Conservation (phyloP, 2,329 filamentous ascomycete genomes). For the Pyrenophora teres region DNA sequence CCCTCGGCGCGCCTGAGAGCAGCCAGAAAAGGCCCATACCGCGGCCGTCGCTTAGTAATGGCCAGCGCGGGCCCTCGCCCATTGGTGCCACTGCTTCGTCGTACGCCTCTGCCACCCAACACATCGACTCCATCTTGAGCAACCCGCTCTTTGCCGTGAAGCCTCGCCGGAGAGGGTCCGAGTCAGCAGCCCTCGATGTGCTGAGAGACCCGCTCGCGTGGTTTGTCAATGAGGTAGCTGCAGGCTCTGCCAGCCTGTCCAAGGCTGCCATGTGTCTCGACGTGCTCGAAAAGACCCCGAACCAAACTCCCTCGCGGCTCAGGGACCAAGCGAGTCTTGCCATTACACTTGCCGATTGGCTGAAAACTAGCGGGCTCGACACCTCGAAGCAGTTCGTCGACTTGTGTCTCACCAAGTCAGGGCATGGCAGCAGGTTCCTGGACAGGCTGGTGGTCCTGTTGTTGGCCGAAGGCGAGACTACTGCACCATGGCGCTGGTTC, state of each 20-base stretch:
- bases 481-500: conserved; percentile 40
- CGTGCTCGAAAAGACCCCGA: conserved; percentile 29
- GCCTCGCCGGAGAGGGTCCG: conserved; percentile 32
- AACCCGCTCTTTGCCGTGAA: conserved; percentile 55
- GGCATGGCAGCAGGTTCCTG: conserved; percentile 18
- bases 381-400: conserved; percentile 35
- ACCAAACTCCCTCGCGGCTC: conserved; percentile 2
- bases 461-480: conserved; percentile 26
- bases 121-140: conserved; percentile 57
- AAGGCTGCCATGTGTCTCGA: conserved; percentile 49
- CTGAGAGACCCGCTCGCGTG: conserved; percentile 48
- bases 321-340: conserved; percentile 20
- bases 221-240: conserved; percentile 48
- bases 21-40: neutral
- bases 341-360: conserved; percentile 35
- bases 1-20: conserved; percentile 28
- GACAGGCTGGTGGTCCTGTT: conserved; percentile 29
- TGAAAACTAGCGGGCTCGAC: conserved; percentile 36
- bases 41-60: conserved; percentile 11
- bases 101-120: conserved; percentile 49
- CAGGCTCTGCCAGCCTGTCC: conserved; percentile 45
- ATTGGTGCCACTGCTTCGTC: conserved; percentile 37
- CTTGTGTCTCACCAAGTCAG: conserved; percentile 11
- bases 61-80: conserved; percentile 11
- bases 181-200: conserved; percentile 30